Conservation (phyloP, 768 basidiomycete species). For the Sarcodon sp. region DNA sequence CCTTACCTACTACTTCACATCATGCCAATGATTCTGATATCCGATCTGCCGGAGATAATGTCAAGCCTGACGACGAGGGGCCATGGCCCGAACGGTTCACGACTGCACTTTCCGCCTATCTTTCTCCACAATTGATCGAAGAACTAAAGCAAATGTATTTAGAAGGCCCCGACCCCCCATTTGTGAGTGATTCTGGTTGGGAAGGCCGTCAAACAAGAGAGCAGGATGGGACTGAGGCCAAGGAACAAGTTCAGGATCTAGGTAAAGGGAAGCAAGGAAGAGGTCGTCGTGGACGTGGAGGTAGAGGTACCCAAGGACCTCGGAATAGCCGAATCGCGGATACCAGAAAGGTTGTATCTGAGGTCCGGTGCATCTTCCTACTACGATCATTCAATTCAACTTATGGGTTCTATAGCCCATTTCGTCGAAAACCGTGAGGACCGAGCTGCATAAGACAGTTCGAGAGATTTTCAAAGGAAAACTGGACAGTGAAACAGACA, state of each 20-base stretch:
- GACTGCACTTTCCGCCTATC: constrained; percentile 41
- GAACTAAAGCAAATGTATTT: constrained; percentile 63
- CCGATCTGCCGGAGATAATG: constrained; percentile 3
- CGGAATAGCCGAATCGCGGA: constrained; percentile 41
- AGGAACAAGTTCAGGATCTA: constrained; percentile 13
- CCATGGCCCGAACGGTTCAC: constrained; percentile 61
- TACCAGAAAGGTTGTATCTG: constrained; percentile 62
- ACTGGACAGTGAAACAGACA: constrained; percentile 73
- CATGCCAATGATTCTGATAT: not conserved
- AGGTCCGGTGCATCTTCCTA: constrained; percentile 37
- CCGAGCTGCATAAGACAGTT: constrained; percentile 69
- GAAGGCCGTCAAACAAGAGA: constrained; percentile 30
- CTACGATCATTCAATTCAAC: constrained; percentile 1
- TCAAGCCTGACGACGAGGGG: constrained; percentile 17
- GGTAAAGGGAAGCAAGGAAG: constrained; percentile 28
- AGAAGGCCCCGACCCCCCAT: constrained; percentile 72
- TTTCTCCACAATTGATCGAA: constrained; percentile 45
- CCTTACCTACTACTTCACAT: not conserved
- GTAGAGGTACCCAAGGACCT: constrained; percentile 31
- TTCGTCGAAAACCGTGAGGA: constrained; percentile 64
- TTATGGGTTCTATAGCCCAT: constrained; percentile 48
- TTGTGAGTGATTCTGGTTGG: constrained; percentile 69
- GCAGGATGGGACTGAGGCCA: constrained; percentile 10
- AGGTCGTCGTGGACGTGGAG: constrained; percentile 31
- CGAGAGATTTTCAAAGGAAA: constrained; percentile 75